These are phyloP conservation scores for Eucalyptus polyanthemos DNA, from an alignment of 345 rosid genomes.

Conservation along the genomic window DNA sequence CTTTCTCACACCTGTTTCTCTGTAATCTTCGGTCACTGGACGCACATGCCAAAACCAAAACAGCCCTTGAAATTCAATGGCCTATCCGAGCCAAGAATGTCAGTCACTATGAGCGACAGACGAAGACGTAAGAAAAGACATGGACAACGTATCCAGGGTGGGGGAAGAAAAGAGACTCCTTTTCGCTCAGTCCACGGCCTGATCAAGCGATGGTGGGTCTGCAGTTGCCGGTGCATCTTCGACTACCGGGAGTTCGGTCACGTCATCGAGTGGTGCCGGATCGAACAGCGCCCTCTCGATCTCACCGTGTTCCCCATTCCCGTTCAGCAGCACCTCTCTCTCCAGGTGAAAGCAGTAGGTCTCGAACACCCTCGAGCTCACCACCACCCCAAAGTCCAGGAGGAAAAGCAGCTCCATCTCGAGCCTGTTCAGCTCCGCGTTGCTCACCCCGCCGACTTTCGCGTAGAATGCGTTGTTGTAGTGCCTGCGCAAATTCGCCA, in stretches of 20 bases:
- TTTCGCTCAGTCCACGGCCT: not conserved
- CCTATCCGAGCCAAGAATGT: not conserved
- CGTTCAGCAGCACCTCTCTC: constrained; percentile 32
- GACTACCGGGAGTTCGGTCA: constrained; percentile 1
- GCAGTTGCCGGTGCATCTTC: not conserved
- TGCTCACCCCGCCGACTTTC: constrained; percentile 81
- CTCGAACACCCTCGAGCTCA: constrained; percentile 49
- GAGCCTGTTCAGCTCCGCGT: constrained; percentile 62
- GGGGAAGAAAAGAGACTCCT: not conserved
- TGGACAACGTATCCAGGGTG: not conserved
- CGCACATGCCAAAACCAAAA: not conserved
- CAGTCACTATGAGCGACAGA: not conserved
- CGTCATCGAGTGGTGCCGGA: not conserved
- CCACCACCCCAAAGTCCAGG: constrained; percentile 52
- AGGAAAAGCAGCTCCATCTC: constrained; percentile 78
- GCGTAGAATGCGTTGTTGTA: constrained; percentile 80
- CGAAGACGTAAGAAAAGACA: not conserved
- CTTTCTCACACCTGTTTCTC: not conserved
- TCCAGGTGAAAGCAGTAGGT: constrained; percentile 73
- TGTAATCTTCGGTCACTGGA: not conserved
- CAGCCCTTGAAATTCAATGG: not conserved
- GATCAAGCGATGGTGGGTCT: not conserved
- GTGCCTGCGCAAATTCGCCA: constrained; percentile 27
- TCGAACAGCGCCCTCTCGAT: not conserved
- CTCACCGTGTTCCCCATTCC: not conserved